These are phyloP conservation scores for Triticum dicoccoides DNA, from an alignment of 176 grass and related monocot genomes.

Conservation along the genomic window DNA sequence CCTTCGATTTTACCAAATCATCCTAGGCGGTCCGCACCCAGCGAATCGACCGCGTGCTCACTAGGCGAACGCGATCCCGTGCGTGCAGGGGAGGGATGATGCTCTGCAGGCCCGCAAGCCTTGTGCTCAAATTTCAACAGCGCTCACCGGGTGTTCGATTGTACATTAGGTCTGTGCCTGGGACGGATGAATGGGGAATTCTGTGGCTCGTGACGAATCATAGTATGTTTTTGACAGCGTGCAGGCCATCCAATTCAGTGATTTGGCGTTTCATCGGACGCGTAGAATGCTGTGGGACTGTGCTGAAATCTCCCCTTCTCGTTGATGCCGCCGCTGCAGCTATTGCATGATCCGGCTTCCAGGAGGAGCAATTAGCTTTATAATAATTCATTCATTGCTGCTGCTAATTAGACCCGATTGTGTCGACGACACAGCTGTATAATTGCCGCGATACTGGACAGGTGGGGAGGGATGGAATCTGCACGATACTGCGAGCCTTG, in stretches of 20 bases:
- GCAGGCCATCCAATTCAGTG: neutral
- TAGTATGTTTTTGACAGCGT: neutral
- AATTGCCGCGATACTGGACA: neutral
- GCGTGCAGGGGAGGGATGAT: neutral
- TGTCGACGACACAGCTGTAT: neutral
- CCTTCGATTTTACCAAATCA: neutral
- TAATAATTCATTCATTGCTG: neutral
- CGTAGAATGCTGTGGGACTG: neutral
- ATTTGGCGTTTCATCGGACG: neutral
- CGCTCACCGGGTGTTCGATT: too few relatives aligned
- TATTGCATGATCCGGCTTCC: neutral
- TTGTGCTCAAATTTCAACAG: too few relatives aligned
- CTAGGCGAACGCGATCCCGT: too few relatives aligned
- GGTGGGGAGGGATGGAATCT: too few relatives aligned
- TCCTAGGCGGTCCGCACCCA: too few relatives aligned
- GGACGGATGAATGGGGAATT: neutral
- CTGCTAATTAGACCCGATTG: neutral
- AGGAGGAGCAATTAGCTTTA: neutral
- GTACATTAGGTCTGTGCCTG: neutral
- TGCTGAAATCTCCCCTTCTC: neutral
- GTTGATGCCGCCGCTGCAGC: neutral
- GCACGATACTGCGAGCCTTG: neutral
- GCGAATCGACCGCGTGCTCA: neutral
- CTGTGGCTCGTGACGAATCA: neutral
- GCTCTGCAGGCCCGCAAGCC: too few relatives aligned